Base-by-base conservation (phyloP, 2,329 filamentous ascomycete genomes). In the Stagonosporopsis rhizophila region DNA sequence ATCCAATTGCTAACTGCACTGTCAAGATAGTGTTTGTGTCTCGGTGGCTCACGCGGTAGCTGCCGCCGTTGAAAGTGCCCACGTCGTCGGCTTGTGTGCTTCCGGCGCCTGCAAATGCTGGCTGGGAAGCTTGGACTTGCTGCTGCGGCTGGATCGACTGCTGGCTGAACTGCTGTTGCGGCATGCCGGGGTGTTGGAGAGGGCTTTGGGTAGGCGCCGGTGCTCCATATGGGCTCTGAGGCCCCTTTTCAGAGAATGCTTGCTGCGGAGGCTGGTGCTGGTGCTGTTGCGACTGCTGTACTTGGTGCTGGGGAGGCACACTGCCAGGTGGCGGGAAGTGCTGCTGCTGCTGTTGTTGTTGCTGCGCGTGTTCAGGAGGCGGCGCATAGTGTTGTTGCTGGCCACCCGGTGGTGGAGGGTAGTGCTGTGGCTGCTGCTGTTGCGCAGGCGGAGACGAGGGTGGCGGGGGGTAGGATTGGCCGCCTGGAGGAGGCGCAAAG, bases 1-100 rank as follows among this genome's bases (percentile, higher is more conserved):
- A 96, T 2, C 92, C 92, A 74, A 95, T 89, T 12, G 94, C 94
- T 41, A 98, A 79, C 75, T 97, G 94, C 20, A 97, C 78, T 0
- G 93, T 98, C 59, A 97, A 77, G 64, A 97, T 89, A 1, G 90
- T 92, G 75, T 98, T 99, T 56, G 87, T 89, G 75, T 97, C 92
- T 20, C 95, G 85, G 72, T 99, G 95, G 69, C 91, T 95, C 72
- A 98, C 92, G 39, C 95, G 85, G 74, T 94, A 99, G 71, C 90
- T 94, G 12, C 95, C 95, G 15, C 95, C 95, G 73, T 98, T 98
- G 81, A 98, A 99, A 0, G 90, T 95, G n/a, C 95, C 95, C 1
- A 96, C 86, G 66, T 96, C 93, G 75, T 98, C 95, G 27, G 86
- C 81, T 0, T 84, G 83, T 0, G 88, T 81, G 32, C 78, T 77